Percentiles rank a stretch among this genome's conserved stretches.
Evolutionary conservation across 257 asterid species (phyloP).

Genomic region (Solanum neorickii): DNA sequence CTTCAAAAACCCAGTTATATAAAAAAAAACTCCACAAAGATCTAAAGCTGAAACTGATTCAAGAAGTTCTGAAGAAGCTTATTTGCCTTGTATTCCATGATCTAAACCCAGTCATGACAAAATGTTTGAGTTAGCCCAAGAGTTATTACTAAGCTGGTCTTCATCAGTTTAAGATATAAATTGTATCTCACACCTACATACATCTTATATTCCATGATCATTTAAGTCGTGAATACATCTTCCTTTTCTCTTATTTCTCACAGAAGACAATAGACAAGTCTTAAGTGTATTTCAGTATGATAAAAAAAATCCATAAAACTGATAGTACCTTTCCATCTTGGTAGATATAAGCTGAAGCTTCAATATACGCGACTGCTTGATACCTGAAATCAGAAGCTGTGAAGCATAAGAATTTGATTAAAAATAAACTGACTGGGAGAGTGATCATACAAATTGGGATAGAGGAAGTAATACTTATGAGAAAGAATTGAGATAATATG

Average conservation of each 20-base stretch:
- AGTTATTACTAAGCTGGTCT: not conserved
- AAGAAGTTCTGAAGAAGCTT: not conserved
- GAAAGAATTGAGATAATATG: not conserved
- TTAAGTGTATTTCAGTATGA: not conserved
- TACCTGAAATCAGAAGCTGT: conserved; percentile 47
- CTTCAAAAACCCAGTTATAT: not conserved
- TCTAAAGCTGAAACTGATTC: not conserved
- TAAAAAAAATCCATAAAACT: not conserved
- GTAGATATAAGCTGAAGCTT: conserved; percentile 92
- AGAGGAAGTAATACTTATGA: not conserved
- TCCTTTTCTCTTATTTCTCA: not conserved
- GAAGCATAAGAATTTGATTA: conserved; percentile 1
- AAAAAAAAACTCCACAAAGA: not conserved
- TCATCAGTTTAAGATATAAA: not conserved
- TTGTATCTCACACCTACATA: not conserved
- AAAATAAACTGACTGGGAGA: not conserved
- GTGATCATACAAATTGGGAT: not conserved
- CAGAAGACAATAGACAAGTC: not conserved
- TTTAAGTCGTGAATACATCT: not conserved
- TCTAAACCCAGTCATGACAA: not conserved
- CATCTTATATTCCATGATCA: not conserved
- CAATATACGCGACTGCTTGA: conserved; percentile 90
- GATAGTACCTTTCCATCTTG: conserved; percentile 92
- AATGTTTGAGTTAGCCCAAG: not conserved
- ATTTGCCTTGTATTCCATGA: not conserved